These are phyloP conservation scores for Malbranchea cinnamomea DNA, from an alignment of 2,329 filamentous ascomycete species.

Conservation along the genomic window DNA sequence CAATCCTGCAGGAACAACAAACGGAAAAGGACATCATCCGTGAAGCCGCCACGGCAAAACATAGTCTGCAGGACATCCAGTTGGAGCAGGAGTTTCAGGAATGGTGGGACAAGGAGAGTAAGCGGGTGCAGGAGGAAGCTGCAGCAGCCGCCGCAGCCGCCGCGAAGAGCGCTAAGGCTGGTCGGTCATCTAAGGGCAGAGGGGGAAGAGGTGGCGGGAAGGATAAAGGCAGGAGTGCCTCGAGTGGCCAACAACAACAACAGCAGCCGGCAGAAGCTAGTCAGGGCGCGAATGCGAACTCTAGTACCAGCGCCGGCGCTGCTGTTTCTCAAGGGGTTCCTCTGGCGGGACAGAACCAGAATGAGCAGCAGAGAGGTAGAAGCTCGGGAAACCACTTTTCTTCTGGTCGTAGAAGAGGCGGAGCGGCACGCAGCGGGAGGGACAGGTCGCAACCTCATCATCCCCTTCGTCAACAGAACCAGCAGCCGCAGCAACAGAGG, in stretches of 20 bases:
- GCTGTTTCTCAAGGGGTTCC: background rate
- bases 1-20: constrained; percentile 79
- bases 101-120: constrained; percentile 85
- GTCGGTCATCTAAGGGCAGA: background rate
- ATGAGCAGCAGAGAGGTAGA: background rate
- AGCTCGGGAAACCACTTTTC: too few relatives aligned
- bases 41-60: constrained; percentile 66
- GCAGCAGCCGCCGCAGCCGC: constrained; percentile 17
- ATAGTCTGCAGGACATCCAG: constrained; percentile 86
- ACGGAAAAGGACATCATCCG: constrained; percentile 68
- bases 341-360: background rate
- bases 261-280: constrained; percentile 3
- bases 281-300: background rate
- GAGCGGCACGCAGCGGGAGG: background rate
- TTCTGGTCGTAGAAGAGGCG: background rate
- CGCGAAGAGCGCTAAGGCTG: constrained; percentile 4
- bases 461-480: background rate
- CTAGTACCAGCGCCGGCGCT: background rate
- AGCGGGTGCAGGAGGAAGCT: constrained; percentile 51
- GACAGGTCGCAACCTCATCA: background rate
- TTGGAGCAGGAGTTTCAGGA: constrained; percentile 93
- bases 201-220: constrained; percentile 5
- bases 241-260: constrained; percentile 9
- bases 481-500: too few relatives aligned
- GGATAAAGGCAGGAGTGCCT: constrained; percentile 13